Percentiles rank a stretch among this genome's conserved stretches.
These are phyloP conservation scores for Heliamphora exappendiculata DNA, from an alignment of 148 eudicot genomes.

Conservation along the genomic window DNA sequence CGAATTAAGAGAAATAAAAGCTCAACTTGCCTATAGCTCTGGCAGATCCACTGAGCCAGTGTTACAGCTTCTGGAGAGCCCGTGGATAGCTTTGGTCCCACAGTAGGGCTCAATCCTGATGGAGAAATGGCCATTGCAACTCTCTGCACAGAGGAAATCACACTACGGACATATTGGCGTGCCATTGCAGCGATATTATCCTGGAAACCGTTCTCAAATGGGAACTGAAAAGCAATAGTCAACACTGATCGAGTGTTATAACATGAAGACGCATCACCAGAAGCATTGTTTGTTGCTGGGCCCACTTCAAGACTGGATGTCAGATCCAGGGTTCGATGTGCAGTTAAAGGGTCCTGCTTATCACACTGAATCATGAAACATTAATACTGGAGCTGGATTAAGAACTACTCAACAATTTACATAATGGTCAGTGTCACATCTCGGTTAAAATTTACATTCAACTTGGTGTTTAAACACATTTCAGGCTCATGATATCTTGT, in stretches of 20 bases:
- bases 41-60: conserved; percentile 89
- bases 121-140: conserved; percentile 88
- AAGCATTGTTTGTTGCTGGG: conserved; percentile 42
- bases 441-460: background rate
- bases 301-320: conserved; percentile 84
- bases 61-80: conserved; percentile 87
- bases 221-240: conserved; percentile 92
- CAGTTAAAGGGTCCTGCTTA: conserved; percentile 31
- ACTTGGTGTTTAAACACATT: background rate
- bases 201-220: conserved; percentile 62
- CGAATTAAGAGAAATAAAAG: background rate
- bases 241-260: conserved; percentile 57
- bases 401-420: background rate
- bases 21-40: conserved; percentile 64
- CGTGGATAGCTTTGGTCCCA: conserved; percentile 67
- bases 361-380: conserved; percentile 15
- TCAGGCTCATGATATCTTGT: background rate
- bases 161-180: conserved; percentile 79
- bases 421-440: background rate
- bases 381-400: conserved; percentile 1
- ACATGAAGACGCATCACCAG: conserved; percentile 33
- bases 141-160: conserved; percentile 85
- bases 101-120: conserved; percentile 50
- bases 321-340: conserved; percentile 68
- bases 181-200: conserved; percentile 88